Evolutionary conservation across 2,329 filamentous ascomycete species (phyloP).

Genomic region (Venturia nashicola): DNA sequence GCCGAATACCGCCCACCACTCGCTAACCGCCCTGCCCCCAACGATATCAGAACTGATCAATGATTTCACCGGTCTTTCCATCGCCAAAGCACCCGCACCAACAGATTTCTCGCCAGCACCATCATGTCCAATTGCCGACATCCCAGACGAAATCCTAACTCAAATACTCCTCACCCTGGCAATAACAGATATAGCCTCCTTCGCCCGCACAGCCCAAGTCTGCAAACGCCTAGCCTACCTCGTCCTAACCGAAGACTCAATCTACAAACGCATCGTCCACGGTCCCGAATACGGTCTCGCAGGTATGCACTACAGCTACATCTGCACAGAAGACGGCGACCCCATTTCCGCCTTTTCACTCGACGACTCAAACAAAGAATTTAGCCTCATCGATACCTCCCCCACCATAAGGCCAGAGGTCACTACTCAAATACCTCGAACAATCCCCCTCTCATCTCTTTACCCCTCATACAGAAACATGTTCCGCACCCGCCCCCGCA

Average conservation of each 20-base stretch:
- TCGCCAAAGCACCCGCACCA: constrained; percentile 53
- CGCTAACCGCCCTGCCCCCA: constrained; percentile 42
- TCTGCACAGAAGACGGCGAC: constrained; percentile 44
- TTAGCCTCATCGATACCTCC: constrained; percentile 5
- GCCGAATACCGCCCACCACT: constrained; percentile 43
- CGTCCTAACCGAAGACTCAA: constrained; percentile 67
- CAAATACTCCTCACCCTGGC: constrained; percentile 68
- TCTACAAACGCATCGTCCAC: constrained; percentile 71
- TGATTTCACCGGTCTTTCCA: constrained; percentile 59
- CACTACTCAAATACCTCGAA: constrained; percentile 14
- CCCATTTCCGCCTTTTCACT: constrained; percentile 17
- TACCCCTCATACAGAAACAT: constrained; percentile 45
- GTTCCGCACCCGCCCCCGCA: constrained; percentile 70
- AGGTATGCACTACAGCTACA: constrained; percentile 73
- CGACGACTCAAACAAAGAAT: constrained; percentile 12
- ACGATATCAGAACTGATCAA: constrained; percentile 58
- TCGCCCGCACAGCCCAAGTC: constrained; percentile 63
- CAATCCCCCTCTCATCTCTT: constrained; percentile 22
- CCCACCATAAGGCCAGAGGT: constrained; percentile 12
- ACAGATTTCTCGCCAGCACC: constrained; percentile 61
- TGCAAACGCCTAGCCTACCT: constrained; percentile 83
- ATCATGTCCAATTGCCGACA: constrained; percentile 63
- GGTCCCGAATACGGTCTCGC: constrained; percentile 64
- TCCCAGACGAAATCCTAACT: constrained; percentile 76
- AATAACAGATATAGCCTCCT: constrained; percentile 60